phyloP scores from a whole-genome alignment of 2,329 filamentous ascomycete genomes.

The Macrophomina tecta region DNA sequence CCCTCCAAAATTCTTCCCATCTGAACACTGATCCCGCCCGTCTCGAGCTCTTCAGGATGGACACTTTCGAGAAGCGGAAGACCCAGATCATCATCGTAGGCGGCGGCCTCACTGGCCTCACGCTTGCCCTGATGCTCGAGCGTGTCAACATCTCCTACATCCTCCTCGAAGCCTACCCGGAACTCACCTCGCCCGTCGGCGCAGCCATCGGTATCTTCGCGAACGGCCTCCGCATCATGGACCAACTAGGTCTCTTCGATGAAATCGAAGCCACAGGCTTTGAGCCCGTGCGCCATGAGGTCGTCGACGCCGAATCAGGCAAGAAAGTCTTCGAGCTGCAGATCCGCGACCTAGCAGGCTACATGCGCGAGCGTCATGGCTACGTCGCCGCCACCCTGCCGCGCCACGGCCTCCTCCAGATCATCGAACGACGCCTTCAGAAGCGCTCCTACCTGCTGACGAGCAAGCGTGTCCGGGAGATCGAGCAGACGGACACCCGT shows the following conservation, averaged over 20 bases:
- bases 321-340: neutral
- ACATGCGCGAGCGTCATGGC: neutral
- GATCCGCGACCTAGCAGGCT: neutral
- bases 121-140: slow-evolving; percentile 9
- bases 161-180: slow-evolving; percentile 36
- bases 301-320: neutral
- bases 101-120: slow-evolving; percentile 12
- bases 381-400: neutral
- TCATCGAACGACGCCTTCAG: neutral
- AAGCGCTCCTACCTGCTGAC: neutral
- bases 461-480: neutral
- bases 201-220: slow-evolving; percentile 1
- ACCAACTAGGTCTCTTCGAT: slow-evolving; percentile 16
- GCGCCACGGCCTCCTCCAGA: neutral
- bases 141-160: neutral
- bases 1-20: no score
- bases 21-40: no score
- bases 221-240: slow-evolving; percentile 22
- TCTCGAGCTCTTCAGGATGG: neutral
- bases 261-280: neutral
- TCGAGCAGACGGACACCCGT: slow-evolving; percentile 2
- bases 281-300: neutral
- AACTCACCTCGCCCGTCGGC: slow-evolving; percentile 28
- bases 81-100: slow-evolving; percentile 15
- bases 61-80: slow-evolving; percentile 11